A percentile compares a stretch with the other conserved stretches of the same genome.
Conservation (phyloP, 371 early-diverging fungal species). For the Blakeslea trispora region DNA sequence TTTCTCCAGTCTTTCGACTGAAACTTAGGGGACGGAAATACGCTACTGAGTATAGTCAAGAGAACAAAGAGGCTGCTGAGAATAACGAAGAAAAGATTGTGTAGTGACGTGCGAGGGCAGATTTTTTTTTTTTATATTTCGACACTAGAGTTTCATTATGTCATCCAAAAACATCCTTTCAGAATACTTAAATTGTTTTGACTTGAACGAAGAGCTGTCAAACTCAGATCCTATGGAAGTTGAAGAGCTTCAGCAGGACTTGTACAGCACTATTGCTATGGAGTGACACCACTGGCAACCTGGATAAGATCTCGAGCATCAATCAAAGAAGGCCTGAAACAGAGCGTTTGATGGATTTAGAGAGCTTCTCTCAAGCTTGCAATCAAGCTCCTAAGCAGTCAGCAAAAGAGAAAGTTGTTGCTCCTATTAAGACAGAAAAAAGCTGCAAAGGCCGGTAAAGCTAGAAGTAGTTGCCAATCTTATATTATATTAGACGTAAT, state of each 20-base stretch:
- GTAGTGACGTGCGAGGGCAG: too few species aligned
- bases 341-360: conserved; percentile 1
- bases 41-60: too few species aligned
- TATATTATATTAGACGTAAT: not conserved
- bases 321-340: conserved; percentile 1
- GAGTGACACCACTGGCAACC: conserved; percentile 12
- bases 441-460: not conserved
- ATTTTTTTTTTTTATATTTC: too few species aligned
- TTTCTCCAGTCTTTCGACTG: too few species aligned
- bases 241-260: conserved; percentile 1
- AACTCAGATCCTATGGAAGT: conserved; percentile 7
- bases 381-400: not conserved
- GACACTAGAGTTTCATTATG: too few species aligned
- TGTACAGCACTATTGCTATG: conserved; percentile 5
- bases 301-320: conserved; percentile 1
- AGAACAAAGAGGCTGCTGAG: too few species aligned
- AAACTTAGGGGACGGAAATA: too few species aligned
- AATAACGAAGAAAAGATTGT: too few species aligned
- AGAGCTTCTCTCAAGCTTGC: not conserved
- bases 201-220: conserved; percentile 3
- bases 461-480: not conserved
- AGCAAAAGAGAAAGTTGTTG: not conserved
- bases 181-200: conserved; percentile 15
- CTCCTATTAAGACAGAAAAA: not conserved
- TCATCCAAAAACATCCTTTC: too few species aligned